Evolutionary conservation across 2,329 filamentous ascomycete genomes (phyloP).

Genomic region (Gaeumannomyces tritici): DNA sequence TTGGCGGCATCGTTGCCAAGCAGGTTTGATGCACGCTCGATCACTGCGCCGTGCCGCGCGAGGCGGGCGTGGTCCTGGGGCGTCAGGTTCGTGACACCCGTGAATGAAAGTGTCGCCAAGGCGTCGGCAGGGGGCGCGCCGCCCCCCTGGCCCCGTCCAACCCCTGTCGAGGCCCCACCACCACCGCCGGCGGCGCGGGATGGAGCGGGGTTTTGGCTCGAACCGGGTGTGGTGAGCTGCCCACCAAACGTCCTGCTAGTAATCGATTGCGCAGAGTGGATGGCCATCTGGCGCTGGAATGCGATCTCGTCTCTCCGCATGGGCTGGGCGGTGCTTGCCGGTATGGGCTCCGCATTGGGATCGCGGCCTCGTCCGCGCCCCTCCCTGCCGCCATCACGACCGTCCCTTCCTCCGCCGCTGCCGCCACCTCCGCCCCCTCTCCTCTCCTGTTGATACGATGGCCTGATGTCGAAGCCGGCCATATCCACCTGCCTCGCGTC

Average conservation of each 20-base stretch:
- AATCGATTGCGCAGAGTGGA: constrained; percentile 77
- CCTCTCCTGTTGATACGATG: constrained; percentile 57
- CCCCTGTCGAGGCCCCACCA: background rate
- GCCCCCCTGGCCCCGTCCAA: background rate
- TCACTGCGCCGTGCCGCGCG: constrained; percentile 72
- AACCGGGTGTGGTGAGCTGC: constrained; percentile 53
- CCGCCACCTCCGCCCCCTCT: constrained; percentile 37
- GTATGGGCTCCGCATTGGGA: constrained; percentile 74
- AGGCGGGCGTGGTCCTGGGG: constrained; percentile 74
- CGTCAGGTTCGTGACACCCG: constrained; percentile 43
- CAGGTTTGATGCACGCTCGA: constrained; percentile 75
- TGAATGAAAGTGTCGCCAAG: constrained; percentile 41
- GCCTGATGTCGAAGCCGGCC: constrained; percentile 71
- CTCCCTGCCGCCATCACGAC: constrained; percentile 29
- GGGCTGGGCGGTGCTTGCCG: constrained; percentile 68
- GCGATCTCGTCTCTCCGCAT: constrained; percentile 80
- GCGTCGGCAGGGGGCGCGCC: constrained; percentile 18
- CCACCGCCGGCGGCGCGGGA: constrained; percentile 4
- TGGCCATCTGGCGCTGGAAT: constrained; percentile 84
- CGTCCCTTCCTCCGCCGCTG: constrained; percentile 26
- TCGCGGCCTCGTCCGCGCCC: constrained; percentile 60
- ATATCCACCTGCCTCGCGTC: constrained; percentile 83
- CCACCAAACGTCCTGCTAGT: constrained; percentile 77
- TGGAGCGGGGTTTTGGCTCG: constrained; percentile 12
- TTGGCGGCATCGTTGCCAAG: constrained; percentile 69